Base-by-base conservation (phyloP, 2,329 filamentous ascomycete species). In the Cladophialophora bantiana region DNA sequence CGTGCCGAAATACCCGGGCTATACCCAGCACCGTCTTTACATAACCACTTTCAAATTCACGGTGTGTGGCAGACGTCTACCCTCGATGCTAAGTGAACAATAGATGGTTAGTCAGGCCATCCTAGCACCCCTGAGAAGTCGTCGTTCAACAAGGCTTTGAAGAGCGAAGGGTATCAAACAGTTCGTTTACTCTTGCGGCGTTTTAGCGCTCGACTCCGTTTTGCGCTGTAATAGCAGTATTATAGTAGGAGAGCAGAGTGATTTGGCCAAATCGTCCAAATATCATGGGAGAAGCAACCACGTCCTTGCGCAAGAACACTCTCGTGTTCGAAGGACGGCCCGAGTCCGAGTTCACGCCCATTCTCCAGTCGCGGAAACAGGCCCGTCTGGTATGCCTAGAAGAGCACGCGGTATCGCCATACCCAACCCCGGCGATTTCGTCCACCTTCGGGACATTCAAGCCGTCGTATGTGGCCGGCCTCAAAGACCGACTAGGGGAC, bases 391-490 rank as follows among this genome's bases (percentile, higher is more conserved):
- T 70, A 53, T 68, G 65, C 48, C 55, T 70, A 9, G 68, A 70
- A 62, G 68, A 70, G 42, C 68, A 70, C 34, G 66, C 66, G 45
- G 59, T 70, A 32, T 65, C 68, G 20, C 57, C 56, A 7, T 68
- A 42, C 36, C 62, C 57, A 32, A 55, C 52, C 9, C 68, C 53
- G 1, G 52, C 31, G 10, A 60, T 63, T 5, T 65, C 62, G 2
- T 54, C 56, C 13, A 68, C 57, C 15, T 65, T 59, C 50, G 62
- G 55, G 10, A 52, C 26, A 45, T 68, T 60, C 68, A 65, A 65
- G 35, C 62, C 36, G 13, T 35, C 60, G 5, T 65, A 59, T 18
- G 59, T 70, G 2, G 32, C 61, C 10, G 62, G 58, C 3, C 40
- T 70, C 12, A 64, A 65, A 38, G 62, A 70, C 26, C 38, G 62